A percentile compares a stretch with the other conserved stretches of the same genome.
phyloP scores from a whole-genome alignment of 345 rosid genomes.

The Salix caprea region DNA sequence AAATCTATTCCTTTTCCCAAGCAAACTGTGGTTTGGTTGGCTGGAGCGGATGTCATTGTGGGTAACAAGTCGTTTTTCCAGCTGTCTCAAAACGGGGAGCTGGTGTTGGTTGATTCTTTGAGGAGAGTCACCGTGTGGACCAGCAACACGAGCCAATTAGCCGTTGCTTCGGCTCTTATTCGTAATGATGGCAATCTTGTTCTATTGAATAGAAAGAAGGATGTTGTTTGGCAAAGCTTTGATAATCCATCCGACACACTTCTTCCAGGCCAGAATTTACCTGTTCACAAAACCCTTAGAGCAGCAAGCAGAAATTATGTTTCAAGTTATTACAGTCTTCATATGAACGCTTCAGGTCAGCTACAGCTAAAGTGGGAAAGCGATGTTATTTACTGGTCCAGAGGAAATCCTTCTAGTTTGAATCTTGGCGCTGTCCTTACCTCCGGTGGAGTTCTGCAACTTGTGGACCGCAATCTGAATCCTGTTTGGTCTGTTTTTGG shows the following conservation, averaged over 20 bases:
- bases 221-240: slow-evolving; percentile 72
- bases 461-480: slow-evolving; percentile 29
- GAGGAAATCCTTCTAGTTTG: slow-evolving; percentile 30
- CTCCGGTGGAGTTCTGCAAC: slow-evolving; percentile 54
- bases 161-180: slow-evolving; percentile 53
- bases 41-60: slow-evolving; percentile 56
- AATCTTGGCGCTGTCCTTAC: slow-evolving; percentile 57
- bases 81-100: slow-evolving; percentile 51
- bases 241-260: slow-evolving; percentile 62
- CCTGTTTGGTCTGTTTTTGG: slow-evolving; percentile 61
- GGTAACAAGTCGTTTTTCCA: slow-evolving; percentile 60
- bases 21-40: slow-evolving; percentile 65
- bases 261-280: slow-evolving; percentile 67
- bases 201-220: slow-evolving; percentile 37
- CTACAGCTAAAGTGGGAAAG: slow-evolving; percentile 72
- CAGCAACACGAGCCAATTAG: slow-evolving; percentile 45
- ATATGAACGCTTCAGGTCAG: slow-evolving; percentile 47
- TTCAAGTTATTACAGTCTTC: slow-evolving; percentile 73
- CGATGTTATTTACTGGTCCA: slow-evolving; percentile 51
- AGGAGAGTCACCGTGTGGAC: slow-evolving; percentile 48
- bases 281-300: slow-evolving; percentile 42
- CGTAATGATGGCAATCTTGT: slow-evolving; percentile 71
- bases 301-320: slow-evolving; percentile 50
- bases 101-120: slow-evolving; percentile 58
- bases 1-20: slow-evolving; percentile 45